Base-by-base conservation (phyloP, 2,329 filamentous ascomycete genomes). In the Colletotrichum sp. region DNA sequence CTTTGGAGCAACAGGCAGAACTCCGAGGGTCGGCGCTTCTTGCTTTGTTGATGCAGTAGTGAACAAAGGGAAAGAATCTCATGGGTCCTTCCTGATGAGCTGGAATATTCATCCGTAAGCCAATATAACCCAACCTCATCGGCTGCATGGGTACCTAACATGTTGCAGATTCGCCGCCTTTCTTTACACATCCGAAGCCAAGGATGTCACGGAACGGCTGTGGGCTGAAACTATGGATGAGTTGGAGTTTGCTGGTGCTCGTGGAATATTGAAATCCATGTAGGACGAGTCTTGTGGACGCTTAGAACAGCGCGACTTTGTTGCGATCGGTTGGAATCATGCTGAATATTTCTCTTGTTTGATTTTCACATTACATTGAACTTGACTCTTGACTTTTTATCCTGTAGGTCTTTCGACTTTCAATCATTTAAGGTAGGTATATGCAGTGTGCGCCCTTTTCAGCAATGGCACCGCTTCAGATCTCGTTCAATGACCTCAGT, bases 11-110 rank as follows among this genome's bases (percentile, higher is more conserved):
- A 66, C 47, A 5, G 83, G 75, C 2, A 78, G 83, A 34, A 80
- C 73, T 12, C 66, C 80, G 16, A 76, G 78, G 16, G 82, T 83
- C 6, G 87, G 84, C 2, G 86, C 86, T 1, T 84, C 54, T 24
- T 57, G 54, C 27, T 57, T 57, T 29, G 24, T 57, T 29, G 54
- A 57, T 57, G 54, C 54, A 11, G 54, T 57, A 5, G 54, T 57
- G 21, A 57, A 57, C 15, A 57, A 57, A 0, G 54, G 54, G 4
- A 29, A 57, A 29, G 54, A 57, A 57, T 57, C 24, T 1, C 54
- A 57, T 29, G 54, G 54, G 7, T 57, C 24, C 27, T 57, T 57
- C 1, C n/a, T 59, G 3, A 59, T 59, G 29, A 59, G 57, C 57
- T 59, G 57, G 57, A 29, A 15, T 2, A 33, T 59, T 33, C 57